Percentiles rank a stretch among this genome's conserved stretches.
phyloP scores from a whole-genome alignment of 352 stramenopile species.

The Elongisporangium senticosum region DNA sequence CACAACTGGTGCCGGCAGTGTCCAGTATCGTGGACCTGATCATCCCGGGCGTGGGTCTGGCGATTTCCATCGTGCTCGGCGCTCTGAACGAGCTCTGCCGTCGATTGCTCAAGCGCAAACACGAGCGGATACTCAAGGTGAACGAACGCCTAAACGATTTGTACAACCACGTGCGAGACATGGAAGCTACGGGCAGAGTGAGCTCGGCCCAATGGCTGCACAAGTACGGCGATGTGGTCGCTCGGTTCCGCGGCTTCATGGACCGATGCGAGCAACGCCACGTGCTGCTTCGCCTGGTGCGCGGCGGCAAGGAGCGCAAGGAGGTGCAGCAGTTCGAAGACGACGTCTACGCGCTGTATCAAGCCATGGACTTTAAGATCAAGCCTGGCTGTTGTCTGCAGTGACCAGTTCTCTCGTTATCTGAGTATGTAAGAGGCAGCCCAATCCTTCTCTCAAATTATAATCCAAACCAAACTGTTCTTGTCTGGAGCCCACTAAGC shows the following conservation, averaged over 20 bases:
- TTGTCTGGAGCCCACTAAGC: not conserved
- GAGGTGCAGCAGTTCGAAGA: constrained; percentile 10
- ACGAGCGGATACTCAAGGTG: constrained; percentile 3
- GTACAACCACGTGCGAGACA: constrained; percentile 6
- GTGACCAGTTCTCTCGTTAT: constrained; percentile 3
- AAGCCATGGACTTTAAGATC: constrained; percentile 11
- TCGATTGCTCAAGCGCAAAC: constrained; percentile 12
- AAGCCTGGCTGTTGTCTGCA: constrained; percentile 6
- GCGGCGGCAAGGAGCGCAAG: constrained; percentile 4
- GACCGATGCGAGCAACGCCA: constrained; percentile 7
- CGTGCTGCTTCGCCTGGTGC: constrained; percentile 6
- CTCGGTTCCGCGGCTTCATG: constrained; percentile 11
- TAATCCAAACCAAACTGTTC: not conserved
- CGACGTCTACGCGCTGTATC: constrained; percentile 11
- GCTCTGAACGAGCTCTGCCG: constrained; percentile 11
- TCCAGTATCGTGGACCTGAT: constrained; percentile 10
- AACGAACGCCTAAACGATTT: constrained; percentile 8
- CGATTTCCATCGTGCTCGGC: constrained; percentile 7
- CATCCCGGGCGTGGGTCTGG: constrained; percentile 7
- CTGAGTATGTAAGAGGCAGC: too few relatives aligned
- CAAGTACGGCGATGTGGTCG: constrained; percentile 7
- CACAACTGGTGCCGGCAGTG: not conserved
- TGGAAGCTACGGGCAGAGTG: constrained; percentile 7
- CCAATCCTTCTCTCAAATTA: not conserved
- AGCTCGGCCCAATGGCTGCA: constrained; percentile 6